Percentiles rank a stretch among this genome's conserved stretches.
phyloP scores from a whole-genome alignment of 2,329 filamentous ascomycete genomes.

The Alternaria arbusti region DNA sequence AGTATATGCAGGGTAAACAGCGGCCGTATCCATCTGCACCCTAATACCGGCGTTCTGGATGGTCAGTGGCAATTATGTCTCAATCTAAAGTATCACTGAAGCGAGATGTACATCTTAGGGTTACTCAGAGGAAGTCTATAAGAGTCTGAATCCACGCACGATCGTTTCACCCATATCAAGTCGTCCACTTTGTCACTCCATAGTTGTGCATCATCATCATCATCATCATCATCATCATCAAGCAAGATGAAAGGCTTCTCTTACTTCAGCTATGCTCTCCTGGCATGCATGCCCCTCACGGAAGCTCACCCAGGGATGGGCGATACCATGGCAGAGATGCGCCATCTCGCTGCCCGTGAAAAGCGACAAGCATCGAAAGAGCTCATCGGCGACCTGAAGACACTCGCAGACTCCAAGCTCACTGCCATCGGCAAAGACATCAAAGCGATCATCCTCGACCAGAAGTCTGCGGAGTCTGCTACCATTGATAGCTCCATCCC shows the following conservation, averaged over 20 bases:
- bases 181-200: not conserved
- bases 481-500: conserved; percentile 33
- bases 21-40: conserved; percentile 30
- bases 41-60: not conserved
- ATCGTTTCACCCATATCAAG: not conserved
- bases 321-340: conserved; percentile 28
- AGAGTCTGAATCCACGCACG: not conserved
- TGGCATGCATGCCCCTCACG: conserved; percentile 15
- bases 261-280: conserved; percentile 26
- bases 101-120: not conserved
- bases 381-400: conserved; percentile 45
- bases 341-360: conserved; percentile 20
- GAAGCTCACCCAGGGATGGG: conserved; percentile 42
- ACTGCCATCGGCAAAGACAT: conserved; percentile 44
- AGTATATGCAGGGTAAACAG: not conserved
- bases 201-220: not conserved
- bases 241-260: conserved; percentile 13
- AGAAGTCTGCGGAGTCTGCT: conserved; percentile 29
- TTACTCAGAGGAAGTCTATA: not conserved
- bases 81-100: conserved; percentile 13
- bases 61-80: not conserved
- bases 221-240: not conserved
- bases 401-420: conserved; percentile 35
- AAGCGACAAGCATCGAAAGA: conserved; percentile 37
- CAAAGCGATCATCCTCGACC: conserved; percentile 41